Evolutionary conservation across 345 rosid species (phyloP).

Genomic region (Syzygium grande): DNA sequence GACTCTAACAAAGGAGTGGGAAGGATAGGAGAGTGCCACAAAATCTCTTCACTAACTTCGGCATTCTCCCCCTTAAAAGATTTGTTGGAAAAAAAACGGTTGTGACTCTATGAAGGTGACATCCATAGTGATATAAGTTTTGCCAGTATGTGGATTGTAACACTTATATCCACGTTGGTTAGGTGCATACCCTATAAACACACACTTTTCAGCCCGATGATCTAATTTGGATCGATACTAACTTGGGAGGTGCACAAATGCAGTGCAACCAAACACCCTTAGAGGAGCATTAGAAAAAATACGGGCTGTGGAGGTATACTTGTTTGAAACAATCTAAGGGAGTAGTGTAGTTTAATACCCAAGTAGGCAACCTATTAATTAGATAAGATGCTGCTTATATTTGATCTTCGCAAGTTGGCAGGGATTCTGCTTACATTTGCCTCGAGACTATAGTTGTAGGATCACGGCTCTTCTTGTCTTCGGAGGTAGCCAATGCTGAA

Average conservation of each 20-base stretch:
- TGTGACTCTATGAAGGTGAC: background rate
- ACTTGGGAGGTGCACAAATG: background rate
- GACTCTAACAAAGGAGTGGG: background rate
- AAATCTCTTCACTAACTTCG: background rate
- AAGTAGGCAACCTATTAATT: accelerated
- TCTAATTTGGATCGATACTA: background rate
- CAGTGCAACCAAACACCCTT: background rate
- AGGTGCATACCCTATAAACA: background rate
- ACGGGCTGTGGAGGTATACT: accelerated
- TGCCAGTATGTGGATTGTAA: background rate
- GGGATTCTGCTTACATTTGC: background rate
- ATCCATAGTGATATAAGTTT: background rate
- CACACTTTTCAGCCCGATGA: accelerated
- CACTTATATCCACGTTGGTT: background rate
- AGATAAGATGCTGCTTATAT: background rate
- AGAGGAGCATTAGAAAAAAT: background rate
- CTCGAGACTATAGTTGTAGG: background rate
- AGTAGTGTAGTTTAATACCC: background rate
- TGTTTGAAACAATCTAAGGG: background rate
- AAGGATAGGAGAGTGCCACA: accelerated
- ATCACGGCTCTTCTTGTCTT: background rate
- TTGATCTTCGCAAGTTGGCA: accelerated
- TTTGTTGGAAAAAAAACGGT: background rate
- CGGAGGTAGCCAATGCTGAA: accelerated
- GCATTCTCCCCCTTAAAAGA: background rate